These are phyloP conservation scores for Rhodotorula paludigena DNA, from an alignment of 768 basidiomycete species.

Conservation along the genomic window DNA sequence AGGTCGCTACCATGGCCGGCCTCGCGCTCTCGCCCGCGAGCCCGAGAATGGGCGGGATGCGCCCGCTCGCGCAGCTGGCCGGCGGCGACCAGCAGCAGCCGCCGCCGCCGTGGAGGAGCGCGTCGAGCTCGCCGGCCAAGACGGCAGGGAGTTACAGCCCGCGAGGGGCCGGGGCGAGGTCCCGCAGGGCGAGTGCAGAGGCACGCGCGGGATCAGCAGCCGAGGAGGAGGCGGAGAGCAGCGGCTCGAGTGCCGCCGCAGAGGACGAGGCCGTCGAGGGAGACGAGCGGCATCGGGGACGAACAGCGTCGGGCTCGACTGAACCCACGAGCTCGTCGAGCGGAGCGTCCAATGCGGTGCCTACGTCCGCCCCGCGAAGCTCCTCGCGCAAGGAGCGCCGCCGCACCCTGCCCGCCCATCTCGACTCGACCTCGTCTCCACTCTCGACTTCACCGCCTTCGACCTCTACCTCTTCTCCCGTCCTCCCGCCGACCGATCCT, in stretches of 20 bases:
- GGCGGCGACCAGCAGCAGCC: neutral
- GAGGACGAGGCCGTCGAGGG: too few relatives aligned
- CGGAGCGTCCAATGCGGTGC: neutral
- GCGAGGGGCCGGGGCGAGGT: too few relatives aligned
- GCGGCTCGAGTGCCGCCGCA: too few relatives aligned
- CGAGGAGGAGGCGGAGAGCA: too few relatives aligned
- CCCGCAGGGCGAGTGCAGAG: too few relatives aligned
- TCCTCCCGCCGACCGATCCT: constrained; percentile 9
- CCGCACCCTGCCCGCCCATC: constrained; percentile 12
- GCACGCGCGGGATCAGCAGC: too few relatives aligned
- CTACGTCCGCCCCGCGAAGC: neutral
- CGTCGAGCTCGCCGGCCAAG: too few relatives aligned
- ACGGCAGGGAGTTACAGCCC: too few relatives aligned
- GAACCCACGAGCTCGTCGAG: neutral
- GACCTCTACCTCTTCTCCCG: neutral
- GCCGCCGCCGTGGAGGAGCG: too few relatives aligned
- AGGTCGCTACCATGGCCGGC: constrained; percentile 27
- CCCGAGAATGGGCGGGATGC: neutral
- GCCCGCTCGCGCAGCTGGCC: neutral
- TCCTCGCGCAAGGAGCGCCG: constrained; percentile 14
- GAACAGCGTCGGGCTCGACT: constrained; percentile 1
- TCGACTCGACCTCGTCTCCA: neutral
- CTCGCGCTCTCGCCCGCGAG: constrained; percentile 21
- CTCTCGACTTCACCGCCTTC: neutral
- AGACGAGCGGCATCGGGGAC: too few relatives aligned